Base-by-base conservation (phyloP, 1,284 basidiomycete species). In the Ceratorhiza oryzae-sativae region DNA sequence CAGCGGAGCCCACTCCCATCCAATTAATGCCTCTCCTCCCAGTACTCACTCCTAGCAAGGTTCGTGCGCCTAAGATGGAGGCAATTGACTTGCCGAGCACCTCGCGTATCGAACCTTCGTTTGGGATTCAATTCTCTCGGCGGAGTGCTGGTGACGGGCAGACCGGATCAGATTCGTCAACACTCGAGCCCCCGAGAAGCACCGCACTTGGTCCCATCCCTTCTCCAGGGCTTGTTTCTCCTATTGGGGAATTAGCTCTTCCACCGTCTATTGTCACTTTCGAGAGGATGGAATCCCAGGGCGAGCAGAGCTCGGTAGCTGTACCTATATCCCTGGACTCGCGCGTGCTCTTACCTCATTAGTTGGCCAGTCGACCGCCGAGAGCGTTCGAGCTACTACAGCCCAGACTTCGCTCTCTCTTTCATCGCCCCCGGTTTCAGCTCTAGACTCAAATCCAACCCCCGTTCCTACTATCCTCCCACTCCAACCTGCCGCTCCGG, bases 1-100 rank as follows among this genome's bases (percentile, higher is more conserved):
- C 10, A 48, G 13, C 30, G 34, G 45, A 49, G 6, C 13, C 42
- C 3, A 30, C 23, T 6, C 36, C 32, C 13, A 36, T 34, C 3
- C 63, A 68, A 45, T 46, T 68, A 9, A 68, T 68, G 63, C 63
- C 63, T 45, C 49, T 56, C 15, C 32, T 68, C 15, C 63, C 63
- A 3, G 63, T 25, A 18, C 36, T 68, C 18, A 68, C 63, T 15
- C 63, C 63, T 2, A 68, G 63, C 49, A 68, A 68, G 27, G 51
- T 68, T 15, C 49, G 63, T 1, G 63, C 63, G 1, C 63, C 63
- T 20, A 25, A 46, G 15, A 51, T 68, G 23, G 63, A 68, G 39
- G 49, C 45, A 12, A 39, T 68, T 15, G 63, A 68, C 20, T 25
- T 68, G 20, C 63, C 63, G 6, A 68, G 51, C 15, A 68, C 63